A percentile compares a stretch with the other conserved stretches of the same genome.
These are phyloP conservation scores for Diddensiella santjacobensis DNA, from an alignment of 805 yeast genomes.

Conservation along the genomic window DNA sequence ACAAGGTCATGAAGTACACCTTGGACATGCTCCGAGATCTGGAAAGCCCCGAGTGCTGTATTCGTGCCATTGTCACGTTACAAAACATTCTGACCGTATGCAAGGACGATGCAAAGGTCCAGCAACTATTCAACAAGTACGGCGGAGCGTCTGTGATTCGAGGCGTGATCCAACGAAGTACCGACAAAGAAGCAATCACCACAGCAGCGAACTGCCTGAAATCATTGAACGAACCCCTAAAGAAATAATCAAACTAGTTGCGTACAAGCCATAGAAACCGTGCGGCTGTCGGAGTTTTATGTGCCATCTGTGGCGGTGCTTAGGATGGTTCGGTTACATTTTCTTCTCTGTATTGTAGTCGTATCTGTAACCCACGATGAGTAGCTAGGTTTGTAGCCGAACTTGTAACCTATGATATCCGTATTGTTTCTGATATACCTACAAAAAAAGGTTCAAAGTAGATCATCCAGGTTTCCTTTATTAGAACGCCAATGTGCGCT, in stretches of 20 bases:
- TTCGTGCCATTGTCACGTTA: constrained; percentile 8
- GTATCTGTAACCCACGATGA: no score
- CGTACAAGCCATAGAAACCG: no score
- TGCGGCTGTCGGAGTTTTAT: no score
- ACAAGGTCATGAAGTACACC: constrained; percentile 23
- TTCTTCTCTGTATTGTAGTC: no score
- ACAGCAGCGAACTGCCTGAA: background rate
- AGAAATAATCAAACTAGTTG: background rate
- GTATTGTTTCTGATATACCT: no score
- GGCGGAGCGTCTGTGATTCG: constrained; percentile 2
- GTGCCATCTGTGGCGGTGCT: no score
- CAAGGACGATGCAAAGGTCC: background rate
- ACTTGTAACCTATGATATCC: no score
- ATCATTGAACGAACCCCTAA: background rate
- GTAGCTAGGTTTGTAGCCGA: no score
- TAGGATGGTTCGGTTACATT: no score
- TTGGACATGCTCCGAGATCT: constrained; percentile 9
- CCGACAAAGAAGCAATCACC: constrained; percentile 4
- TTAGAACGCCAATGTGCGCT: no score
- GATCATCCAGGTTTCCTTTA: no score
- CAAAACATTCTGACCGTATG: constrained; percentile 1
- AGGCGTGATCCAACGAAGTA: background rate
- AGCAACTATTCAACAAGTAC: background rate
- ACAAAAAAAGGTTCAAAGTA: no score
- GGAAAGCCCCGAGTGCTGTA: background rate